Evolutionary conservation across 495 filamentous ascomycete genomes (phyloP).

Genomic region (Xylaria castorea): DNA sequence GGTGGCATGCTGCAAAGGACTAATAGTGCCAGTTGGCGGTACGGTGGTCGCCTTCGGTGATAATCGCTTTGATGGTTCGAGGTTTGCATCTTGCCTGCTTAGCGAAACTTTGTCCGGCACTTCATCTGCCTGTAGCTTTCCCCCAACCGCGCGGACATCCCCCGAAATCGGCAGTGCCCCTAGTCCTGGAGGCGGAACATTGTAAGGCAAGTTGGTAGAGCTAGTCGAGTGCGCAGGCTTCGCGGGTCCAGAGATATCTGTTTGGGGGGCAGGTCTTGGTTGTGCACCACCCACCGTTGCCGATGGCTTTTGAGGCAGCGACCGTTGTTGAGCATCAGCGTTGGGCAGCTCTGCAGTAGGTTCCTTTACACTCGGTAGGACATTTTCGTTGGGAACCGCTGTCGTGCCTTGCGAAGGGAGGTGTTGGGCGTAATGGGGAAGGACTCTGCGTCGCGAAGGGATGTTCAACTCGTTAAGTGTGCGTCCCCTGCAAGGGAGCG

Average conservation of each 20-base stretch:
- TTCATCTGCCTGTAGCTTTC: not conserved
- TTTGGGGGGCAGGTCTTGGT: not conserved
- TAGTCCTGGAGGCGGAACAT: not conserved
- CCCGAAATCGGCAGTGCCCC: not conserved
- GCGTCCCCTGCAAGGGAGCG: constrained; percentile 63
- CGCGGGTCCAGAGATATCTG: not conserved
- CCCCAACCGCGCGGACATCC: not conserved
- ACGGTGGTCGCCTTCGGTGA: not conserved
- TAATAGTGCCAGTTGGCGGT: not conserved
- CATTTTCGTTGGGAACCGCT: constrained; percentile 29
- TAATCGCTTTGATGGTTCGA: not conserved
- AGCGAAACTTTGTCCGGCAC: not conserved
- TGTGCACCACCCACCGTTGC: not conserved
- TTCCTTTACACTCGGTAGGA: not conserved
- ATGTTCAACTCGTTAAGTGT: constrained; percentile 74
- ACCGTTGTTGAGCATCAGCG: not conserved
- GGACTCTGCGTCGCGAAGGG: constrained; percentile 61
- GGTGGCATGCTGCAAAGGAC: not conserved
- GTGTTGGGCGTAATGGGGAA: constrained; percentile 32
- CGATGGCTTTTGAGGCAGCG: constrained; percentile 19
- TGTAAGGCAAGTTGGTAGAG: not conserved
- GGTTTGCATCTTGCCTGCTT: constrained; percentile 10
- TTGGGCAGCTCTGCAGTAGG: not conserved
- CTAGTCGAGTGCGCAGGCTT: not conserved
- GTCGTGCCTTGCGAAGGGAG: constrained; percentile 25